These are phyloP conservation scores for Xylariaceae sp. DNA, from an alignment of 2,329 filamentous ascomycete species.

Conservation along the genomic window DNA sequence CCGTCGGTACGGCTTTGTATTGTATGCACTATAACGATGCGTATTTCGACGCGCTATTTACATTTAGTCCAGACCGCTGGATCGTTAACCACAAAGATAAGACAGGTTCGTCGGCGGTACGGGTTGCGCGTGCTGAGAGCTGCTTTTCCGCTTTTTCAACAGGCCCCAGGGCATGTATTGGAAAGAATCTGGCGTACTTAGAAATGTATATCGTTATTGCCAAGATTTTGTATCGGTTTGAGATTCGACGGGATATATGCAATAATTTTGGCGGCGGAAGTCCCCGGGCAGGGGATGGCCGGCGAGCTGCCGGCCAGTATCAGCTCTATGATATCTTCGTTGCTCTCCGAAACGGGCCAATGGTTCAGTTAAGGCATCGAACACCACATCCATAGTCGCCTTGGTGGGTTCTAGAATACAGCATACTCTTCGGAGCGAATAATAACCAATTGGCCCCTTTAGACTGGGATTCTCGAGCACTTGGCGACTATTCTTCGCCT, in stretches of 20 bases:
- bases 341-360: background rate
- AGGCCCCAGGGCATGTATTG: background rate
- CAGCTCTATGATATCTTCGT: background rate
- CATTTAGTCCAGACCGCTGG: background rate
- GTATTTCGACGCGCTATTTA: background rate
- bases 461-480: no score
- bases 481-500: no score
- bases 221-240: background rate
- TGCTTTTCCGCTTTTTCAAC: background rate
- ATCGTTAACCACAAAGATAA: background rate
- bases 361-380: background rate
- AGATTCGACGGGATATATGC: background rate
- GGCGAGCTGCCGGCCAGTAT: background rate
- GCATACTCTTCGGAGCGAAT: no score
- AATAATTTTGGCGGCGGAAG: background rate
- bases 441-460: no score
- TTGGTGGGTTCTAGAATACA: no score
- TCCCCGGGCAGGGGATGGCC: background rate
- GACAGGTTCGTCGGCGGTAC: background rate
- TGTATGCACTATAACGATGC: background rate
- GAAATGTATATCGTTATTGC: no score
- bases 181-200: background rate
- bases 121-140: background rate
- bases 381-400: no score
- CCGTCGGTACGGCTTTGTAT: background rate